Evolutionary conservation across 768 basidiomycete genomes (phyloP), one percentile per base, ranked within the genome.

Genomic region (Auriculariales sp.): DNA sequence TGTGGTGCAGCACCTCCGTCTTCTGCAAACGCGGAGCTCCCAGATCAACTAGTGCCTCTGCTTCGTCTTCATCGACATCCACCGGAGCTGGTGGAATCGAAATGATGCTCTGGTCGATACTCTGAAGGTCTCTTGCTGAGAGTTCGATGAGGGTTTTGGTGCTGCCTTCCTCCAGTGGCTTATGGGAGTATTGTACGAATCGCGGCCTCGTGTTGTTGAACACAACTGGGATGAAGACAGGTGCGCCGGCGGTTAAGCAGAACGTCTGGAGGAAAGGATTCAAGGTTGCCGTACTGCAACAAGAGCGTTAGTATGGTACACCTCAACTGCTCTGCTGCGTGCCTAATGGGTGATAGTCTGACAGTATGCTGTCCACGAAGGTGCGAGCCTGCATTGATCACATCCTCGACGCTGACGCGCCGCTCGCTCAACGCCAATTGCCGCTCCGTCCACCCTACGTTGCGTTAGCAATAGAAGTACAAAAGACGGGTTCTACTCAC

Each of bases 161-260:
- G 25, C 62, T 72, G 57, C 55, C 68, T 51, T 69, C 66, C 9
- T 69, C 79, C 24, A 92, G 71, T 1, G 86, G 78, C 1, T 78
- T 74, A 6, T 91, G 62, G 3, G 80, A 80, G 60, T 93, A 95
- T 50, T 71, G 74, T 47, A 95, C 65, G 48, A 73, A 71, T 11
- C 71, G 70, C 3, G 88, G 74, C n/a, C 71, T 72, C 7, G 93
- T 91, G 64, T 94, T 93, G 68, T 97, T 95, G 62, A 95, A 74
- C 39, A 93, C 71, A 29, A 95, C 66, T 1, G 93, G 93, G 44
- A 95, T 67, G 48, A 89, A 73, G 28, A 85, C 75, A 36, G 68
- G 67, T 48, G 71, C 69, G 9, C 72, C 66, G 9, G 70, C 62
- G 1, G 82, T 69, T 17, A 93, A 70, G 57, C 90, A 94, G 61